Conservation (phyloP, 805 yeast genomes). For the Metschnikowia lochheadii region DNA sequence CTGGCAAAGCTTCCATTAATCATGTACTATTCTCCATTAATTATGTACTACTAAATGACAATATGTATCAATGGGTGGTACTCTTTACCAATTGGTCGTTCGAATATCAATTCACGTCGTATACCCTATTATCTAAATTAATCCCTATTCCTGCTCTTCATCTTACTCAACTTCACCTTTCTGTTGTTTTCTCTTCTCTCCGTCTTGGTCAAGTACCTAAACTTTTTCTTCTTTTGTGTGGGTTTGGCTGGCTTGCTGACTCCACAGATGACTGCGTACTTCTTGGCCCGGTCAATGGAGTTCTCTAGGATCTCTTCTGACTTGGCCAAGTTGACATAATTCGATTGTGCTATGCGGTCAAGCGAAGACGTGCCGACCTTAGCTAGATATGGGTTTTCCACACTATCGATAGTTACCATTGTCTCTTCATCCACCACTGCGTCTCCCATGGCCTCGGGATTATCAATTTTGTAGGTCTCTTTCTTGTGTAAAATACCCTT, state of each 20-base stretch:
- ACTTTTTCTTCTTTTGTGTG: constrained; percentile 69
- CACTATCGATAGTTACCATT: constrained; percentile 53
- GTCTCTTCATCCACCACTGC: constrained; percentile 45
- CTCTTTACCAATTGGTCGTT: not conserved
- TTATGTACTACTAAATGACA: too few species aligned
- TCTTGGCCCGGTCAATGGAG: constrained; percentile 74
- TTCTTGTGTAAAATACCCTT: constrained; percentile 19
- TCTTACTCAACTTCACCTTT: constrained; percentile 30
- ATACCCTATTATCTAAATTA: constrained; percentile 2
- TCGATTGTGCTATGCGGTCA: constrained; percentile 51
- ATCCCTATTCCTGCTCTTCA: constrained; percentile 19
- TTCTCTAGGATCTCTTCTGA: constrained; percentile 67
- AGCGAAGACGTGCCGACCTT: constrained; percentile 31
- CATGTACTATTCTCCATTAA: too few species aligned
- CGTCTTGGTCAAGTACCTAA: constrained; percentile 76
- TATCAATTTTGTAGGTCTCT: constrained; percentile 32
- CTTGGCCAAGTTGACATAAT: constrained; percentile 66
- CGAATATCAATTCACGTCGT: not conserved
- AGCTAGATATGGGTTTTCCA: constrained; percentile 43
- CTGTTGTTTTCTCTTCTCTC: constrained; percentile 58
- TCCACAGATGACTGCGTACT: constrained; percentile 69
- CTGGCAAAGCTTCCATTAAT: too few species aligned
- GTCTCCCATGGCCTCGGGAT: constrained; percentile 22
- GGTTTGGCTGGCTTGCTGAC: constrained; percentile 39
- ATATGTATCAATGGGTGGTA: not conserved